These are phyloP conservation scores for Colletotrichum plurivorum DNA, from an alignment of 2,329 filamentous ascomycete genomes.

Conservation along the genomic window DNA sequence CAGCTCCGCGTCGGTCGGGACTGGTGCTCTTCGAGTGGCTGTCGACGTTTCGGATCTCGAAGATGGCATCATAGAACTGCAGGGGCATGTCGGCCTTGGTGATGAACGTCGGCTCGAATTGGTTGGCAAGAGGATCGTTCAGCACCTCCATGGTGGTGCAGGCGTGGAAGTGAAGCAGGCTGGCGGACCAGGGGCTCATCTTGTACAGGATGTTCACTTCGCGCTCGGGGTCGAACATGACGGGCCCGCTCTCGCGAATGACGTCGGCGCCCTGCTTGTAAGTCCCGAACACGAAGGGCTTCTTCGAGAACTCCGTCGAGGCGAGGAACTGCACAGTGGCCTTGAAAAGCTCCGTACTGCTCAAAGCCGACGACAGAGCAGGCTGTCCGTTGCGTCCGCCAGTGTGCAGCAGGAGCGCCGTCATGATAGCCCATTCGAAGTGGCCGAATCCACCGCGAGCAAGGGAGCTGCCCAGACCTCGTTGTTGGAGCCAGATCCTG, in stretches of 20 bases:
- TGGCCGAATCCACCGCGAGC: constrained; percentile 88
- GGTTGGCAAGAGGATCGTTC: constrained; percentile 79
- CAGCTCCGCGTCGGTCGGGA: constrained; percentile 58
- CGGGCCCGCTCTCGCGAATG: constrained; percentile 67
- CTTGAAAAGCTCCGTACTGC: constrained; percentile 95
- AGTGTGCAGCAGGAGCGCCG: constrained; percentile 85
- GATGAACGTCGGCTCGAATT: constrained; percentile 90
- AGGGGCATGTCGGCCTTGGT: constrained; percentile 67
- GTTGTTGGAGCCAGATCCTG: constrained; percentile 89
- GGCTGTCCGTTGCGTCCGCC: constrained; percentile 80
- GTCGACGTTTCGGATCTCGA: constrained; percentile 53
- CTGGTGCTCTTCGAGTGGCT: constrained; percentile 45
- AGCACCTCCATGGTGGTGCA: constrained; percentile 81
- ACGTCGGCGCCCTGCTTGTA: constrained; percentile 59
- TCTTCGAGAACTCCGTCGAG: constrained; percentile 78
- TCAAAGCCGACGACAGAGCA: constrained; percentile 84
- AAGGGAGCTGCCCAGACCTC: constrained; percentile 81
- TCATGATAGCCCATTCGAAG: constrained; percentile 89
- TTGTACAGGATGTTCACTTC: constrained; percentile 90
- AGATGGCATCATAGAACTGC: constrained; percentile 67
- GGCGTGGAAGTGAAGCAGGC: constrained; percentile 80
- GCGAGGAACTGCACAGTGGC: constrained; percentile 90
- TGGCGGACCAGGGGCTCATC: constrained; percentile 89
- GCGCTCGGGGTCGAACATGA: constrained; percentile 83
- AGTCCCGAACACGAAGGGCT: constrained; percentile 69